A percentile compares a stretch with the other conserved stretches of the same genome.
phyloP scores from a whole-genome alignment of 257 asterid species.

The Gentiana dahurica region DNA sequence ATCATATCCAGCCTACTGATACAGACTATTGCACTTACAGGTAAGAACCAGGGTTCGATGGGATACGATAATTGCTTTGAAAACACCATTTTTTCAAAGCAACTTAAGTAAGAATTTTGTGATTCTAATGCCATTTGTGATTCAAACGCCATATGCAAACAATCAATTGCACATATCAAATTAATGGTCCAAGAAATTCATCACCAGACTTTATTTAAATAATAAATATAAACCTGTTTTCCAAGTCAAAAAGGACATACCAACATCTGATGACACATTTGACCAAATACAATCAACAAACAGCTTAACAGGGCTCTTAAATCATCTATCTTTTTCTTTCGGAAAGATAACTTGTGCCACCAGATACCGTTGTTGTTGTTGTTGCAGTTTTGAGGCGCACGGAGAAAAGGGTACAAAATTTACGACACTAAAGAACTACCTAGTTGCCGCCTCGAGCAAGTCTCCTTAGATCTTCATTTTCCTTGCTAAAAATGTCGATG shows the following conservation, averaged over 20 bases:
- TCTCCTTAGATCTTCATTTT: slow-evolving; percentile 44
- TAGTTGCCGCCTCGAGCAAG: slow-evolving; percentile 21
- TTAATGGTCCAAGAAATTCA: too few species aligned
- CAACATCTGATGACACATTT: slow-evolving; percentile 11
- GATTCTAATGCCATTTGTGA: too few species aligned
- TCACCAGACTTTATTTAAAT: slow-evolving; percentile 12
- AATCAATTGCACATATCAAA: too few species aligned
- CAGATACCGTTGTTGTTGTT: not conserved
- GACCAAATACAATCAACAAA: slow-evolving; percentile 15
- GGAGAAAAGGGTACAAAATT: slow-evolving; percentile 10
- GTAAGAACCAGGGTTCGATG: too few species aligned
- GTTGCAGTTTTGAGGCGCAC: not conserved
- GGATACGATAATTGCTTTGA: too few species aligned
- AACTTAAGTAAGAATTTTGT: too few species aligned
- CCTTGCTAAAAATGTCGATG: slow-evolving; percentile 48
- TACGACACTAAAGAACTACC: not conserved
- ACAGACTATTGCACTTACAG: too few species aligned
- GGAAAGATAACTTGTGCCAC: slow-evolving; percentile 2
- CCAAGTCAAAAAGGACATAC: too few species aligned
- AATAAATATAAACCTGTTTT: too few species aligned
- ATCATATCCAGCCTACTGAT: too few species aligned
- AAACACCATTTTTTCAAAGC: too few species aligned
- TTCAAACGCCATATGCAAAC: too few species aligned
- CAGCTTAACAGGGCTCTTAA: slow-evolving; percentile 12
- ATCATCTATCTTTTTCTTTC: slow-evolving; percentile 9